A percentile compares a stretch with the other conserved stretches of the same genome.
Evolutionary conservation across 805 yeast genomes (phyloP).

Genomic region (Zygosaccharomyces pseudorouxii): DNA sequence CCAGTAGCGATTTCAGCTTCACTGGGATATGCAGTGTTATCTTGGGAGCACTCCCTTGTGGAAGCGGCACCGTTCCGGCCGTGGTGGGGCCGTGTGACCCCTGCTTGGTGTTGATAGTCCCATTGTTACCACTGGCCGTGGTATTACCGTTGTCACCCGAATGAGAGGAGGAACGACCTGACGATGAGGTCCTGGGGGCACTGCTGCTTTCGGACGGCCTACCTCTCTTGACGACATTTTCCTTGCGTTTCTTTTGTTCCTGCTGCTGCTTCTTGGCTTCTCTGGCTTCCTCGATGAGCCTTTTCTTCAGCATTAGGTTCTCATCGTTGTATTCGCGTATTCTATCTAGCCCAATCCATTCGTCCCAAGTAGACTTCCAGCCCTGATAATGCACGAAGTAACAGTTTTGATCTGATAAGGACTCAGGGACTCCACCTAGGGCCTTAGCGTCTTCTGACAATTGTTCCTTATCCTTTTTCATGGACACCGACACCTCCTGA

Average conservation of each 20-base stretch:
- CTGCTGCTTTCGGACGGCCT: constrained; percentile 5
- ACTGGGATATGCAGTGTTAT: constrained; percentile 58
- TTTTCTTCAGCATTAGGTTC: constrained; percentile 58
- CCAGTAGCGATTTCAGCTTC: constrained; percentile 61
- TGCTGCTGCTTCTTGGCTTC: constrained; percentile 30
- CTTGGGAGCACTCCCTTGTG: constrained; percentile 26
- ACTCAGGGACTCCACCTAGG: constrained; percentile 34
- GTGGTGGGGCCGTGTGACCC: neutral
- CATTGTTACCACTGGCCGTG: constrained; percentile 21
- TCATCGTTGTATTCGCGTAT: constrained; percentile 66
- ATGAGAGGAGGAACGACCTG: constrained; percentile 2
- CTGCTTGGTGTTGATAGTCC: constrained; percentile 38
- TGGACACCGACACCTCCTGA: constrained; percentile 16
- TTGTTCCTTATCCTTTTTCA: constrained; percentile 20
- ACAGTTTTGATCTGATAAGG: constrained; percentile 36
- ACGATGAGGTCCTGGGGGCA: neutral
- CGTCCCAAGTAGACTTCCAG: constrained; percentile 96
- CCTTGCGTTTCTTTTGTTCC: constrained; percentile 35
- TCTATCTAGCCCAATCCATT: constrained; percentile 77
- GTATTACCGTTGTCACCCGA: constrained; percentile 3
- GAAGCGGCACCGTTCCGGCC: constrained; percentile 1
- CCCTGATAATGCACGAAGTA: constrained; percentile 88
- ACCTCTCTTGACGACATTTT: constrained; percentile 13
- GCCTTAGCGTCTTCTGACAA: constrained; percentile 18
- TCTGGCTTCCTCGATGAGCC: constrained; percentile 47